Base-by-base conservation (phyloP, 2,329 filamentous ascomycete species). In the Taxawa tesnikishii region DNA sequence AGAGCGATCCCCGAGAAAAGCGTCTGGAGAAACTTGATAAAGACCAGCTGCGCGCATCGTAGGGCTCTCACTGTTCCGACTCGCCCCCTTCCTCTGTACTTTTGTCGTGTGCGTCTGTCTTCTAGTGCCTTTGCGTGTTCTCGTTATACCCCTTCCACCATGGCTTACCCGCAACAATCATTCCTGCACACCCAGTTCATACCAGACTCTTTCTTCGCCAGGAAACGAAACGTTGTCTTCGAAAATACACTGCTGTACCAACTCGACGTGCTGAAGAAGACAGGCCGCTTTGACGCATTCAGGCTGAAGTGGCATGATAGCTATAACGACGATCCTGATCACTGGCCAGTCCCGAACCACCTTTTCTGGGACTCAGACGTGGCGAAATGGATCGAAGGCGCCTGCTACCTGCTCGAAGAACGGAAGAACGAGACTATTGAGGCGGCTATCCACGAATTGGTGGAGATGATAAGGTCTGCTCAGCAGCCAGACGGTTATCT, bases 341-440 rank as follows among this genome's bases (percentile, higher is more conserved):
- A 60, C 9, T 73, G 67, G 66, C 72, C 72, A 1, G 59, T 73
- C 1, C 68, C 70, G 0, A 66, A 68, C 14, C 68, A 72, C 40
- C 51, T 72, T 1, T 76, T 75, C 45, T 45, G 41, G 41, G 72
- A 76, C 42, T 62, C 57, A 1, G 64, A 68, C 46, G 48, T 71
- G 13, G 70, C 62, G 8, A 76, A 76, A 49, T 75, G 70, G 68
- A 70, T 75, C 31, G 73, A 77, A 49, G 70, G 65, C 1, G 71
- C 70, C 3, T 74, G 69, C 38, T 75, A 76, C 40, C 65, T 72
- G 40, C 51, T 72, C 6, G 45, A 43, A 16, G 49, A 58, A 27
- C 39, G 59, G 10, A 50, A 61, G 12, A 58, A 69, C 35, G 45
- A 50, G 1, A 58, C 65, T 26, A 52, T 74, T 32, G 61, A 68